Evolutionary conservation across 805 yeast genomes (phyloP).

Genomic region (Tetrapisispora arboricola): DNA sequence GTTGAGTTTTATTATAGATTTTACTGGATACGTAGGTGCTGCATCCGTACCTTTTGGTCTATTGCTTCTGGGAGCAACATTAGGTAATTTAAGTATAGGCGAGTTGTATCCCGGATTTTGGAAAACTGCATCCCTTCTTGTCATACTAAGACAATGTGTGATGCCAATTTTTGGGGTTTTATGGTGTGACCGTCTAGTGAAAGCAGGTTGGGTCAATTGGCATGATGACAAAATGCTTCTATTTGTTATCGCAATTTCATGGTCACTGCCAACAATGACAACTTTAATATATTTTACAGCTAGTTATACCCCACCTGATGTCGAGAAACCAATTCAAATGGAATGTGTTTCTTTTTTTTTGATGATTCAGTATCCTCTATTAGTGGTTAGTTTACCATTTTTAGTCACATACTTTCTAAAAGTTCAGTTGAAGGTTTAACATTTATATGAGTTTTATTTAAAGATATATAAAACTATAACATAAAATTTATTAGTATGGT

Average conservation of each 20-base stretch:
- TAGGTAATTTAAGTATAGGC: conserved; percentile 60
- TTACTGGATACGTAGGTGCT: conserved; percentile 65
- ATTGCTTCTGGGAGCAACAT: conserved; percentile 76
- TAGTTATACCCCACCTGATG: conserved; percentile 62
- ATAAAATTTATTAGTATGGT: too few relatives aligned
- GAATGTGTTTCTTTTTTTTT: conserved; percentile 74
- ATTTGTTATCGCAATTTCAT: conserved; percentile 65
- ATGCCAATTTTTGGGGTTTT: conserved; percentile 75
- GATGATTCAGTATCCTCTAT: conserved; percentile 59
- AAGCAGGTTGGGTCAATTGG: conserved; percentile 55
- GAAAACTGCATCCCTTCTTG: conserved; percentile 51
- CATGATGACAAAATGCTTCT: conserved; percentile 43
- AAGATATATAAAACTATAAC: too few relatives aligned
- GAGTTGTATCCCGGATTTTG: conserved; percentile 57
- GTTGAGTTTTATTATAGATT: conserved; percentile 76
- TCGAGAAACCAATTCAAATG: conserved; percentile 44
- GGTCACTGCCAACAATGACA: conserved; percentile 85
- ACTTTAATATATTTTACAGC: conserved; percentile 82
- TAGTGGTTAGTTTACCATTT: conserved; percentile 65
- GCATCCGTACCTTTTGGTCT: conserved; percentile 91
- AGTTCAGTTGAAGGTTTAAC: conserved; percentile 27
- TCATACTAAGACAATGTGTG: conserved; percentile 50
- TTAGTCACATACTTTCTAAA: conserved; percentile 32
- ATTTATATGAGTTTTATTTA: too few relatives aligned
- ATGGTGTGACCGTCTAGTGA: conserved; percentile 50